Evolutionary conservation across 2,329 filamentous ascomycete species (phyloP).

Genomic region (Madurella fahalii): DNA sequence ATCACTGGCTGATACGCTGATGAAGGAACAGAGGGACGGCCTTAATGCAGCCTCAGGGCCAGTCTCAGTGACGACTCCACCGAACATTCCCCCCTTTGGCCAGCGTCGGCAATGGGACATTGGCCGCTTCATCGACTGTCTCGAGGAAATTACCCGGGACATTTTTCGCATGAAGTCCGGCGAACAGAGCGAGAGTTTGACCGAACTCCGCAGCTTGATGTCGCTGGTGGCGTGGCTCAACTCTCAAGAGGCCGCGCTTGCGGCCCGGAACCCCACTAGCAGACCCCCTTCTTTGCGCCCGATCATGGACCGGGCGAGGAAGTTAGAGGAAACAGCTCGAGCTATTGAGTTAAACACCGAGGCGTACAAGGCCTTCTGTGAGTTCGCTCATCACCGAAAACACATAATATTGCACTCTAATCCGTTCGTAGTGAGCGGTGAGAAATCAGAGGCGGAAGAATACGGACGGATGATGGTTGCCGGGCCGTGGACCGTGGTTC

Average conservation of each 20-base stretch:
- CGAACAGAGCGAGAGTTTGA: neutral
- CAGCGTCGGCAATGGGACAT: conserved; percentile 3
- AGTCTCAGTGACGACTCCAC: neutral
- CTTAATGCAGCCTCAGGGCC: neutral
- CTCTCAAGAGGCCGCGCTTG: neutral
- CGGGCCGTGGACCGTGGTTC: neutral
- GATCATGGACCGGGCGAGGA: neutral
- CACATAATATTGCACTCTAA: too few relatives aligned
- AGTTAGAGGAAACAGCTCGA: neutral
- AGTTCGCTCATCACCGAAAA: too few relatives aligned
- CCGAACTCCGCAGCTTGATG: neutral
- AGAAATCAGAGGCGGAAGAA: neutral
- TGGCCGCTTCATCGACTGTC: neutral
- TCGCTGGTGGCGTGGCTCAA: neutral
- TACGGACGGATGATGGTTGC: neutral
- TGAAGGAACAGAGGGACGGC: neutral
- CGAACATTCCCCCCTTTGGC: neutral
- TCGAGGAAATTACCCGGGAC: too few relatives aligned
- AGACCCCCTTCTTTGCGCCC: neutral
- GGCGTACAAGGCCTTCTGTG: neutral
- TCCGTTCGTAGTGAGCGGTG: conserved; percentile 2
- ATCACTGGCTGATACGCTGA: neutral
- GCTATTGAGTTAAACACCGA: neutral
- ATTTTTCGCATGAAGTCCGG: too few relatives aligned
- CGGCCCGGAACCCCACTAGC: neutral